Evolutionary conservation across 331 rosid species (phyloP).

Genomic region (Malus hybrid): DNA sequence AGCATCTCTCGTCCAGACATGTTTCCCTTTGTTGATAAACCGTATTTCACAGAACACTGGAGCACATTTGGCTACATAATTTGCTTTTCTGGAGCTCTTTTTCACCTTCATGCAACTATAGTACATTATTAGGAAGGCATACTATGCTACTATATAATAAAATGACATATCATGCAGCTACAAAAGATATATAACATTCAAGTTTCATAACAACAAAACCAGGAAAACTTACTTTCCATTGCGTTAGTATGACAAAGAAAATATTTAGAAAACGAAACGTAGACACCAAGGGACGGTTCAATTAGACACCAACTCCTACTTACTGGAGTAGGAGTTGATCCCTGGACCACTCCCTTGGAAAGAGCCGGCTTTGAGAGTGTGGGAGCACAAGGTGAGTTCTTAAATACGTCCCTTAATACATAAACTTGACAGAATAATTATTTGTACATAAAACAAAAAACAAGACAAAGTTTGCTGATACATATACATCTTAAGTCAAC

Average conservation of each 20-base stretch:
- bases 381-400: background rate
- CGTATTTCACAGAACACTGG: conserved; percentile 73
- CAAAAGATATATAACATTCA: background rate
- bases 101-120: conserved; percentile 69
- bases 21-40: conserved; percentile 75
- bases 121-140: conserved; percentile 9
- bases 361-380: background rate
- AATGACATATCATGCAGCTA: background rate
- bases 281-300: too few species aligned
- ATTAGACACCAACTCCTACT: background rate
- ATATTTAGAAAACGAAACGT: too few species aligned
- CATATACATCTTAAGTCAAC: background rate
- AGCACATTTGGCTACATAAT: conserved; percentile 59
- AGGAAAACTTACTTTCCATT: background rate
- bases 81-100: conserved; percentile 64
- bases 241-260: too few species aligned
- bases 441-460: background rate
- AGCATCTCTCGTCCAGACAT: conserved; percentile 74
- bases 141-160: background rate
- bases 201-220: background rate
- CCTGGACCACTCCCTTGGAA: background rate
- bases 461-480: background rate
- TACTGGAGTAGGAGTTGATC: background rate
- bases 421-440: background rate
- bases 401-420: background rate